Evolutionary conservation across 495 filamentous ascomycete genomes (phyloP), one percentile per base, ranked within the genome.

Genomic region (Tirmania nivea): DNA sequence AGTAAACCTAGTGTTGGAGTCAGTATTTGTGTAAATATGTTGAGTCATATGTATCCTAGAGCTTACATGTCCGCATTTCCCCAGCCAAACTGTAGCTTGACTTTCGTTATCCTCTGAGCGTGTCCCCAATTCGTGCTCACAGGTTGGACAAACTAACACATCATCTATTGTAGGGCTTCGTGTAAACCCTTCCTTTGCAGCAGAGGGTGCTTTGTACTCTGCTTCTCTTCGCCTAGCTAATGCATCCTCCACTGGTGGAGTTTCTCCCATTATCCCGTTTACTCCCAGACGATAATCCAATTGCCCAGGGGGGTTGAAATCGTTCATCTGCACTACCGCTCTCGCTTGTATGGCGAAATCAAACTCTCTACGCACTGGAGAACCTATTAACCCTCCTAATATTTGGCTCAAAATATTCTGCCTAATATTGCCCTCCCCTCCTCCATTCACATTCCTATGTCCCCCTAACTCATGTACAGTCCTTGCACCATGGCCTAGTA

Each of bases 1-100:
- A 64, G 50, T 64, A 64, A 16, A 61, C 58, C 61, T 64, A 16
- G 42, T 14, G 34, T 52, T 17, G 17, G 25, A 1, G 34, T 10
- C 19, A 35, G 34, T 34, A 56, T 50, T 50, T 54, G 36, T 37
- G 31, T 25, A 19, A 10, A 48, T 16, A 52, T 12, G 0, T 37
- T 51, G 37, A 0, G 31, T 36, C 47, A 14, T 21, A 36, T 42
- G 9, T 20, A 55, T 42, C 25, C 21, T 35, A 34, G 12, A 9
- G 56, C 81, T 56, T 70, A 87, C 83, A 72, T 88, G 83, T 53
- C 83, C 84, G 65, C 83, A 88, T 54, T 68, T 84, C 1, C 78
- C 70, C 16, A 84, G 72, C 81, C 83, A 86, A 35, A 86, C 78
- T 55, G 83, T 74, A 62, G 76, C 74, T 62, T 79, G 77, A 8